Evolutionary conservation across 202 grass and related monocot species (phyloP), one percentile per base, ranked within the genome.

Genomic region (Alloteropsis angusta): DNA sequence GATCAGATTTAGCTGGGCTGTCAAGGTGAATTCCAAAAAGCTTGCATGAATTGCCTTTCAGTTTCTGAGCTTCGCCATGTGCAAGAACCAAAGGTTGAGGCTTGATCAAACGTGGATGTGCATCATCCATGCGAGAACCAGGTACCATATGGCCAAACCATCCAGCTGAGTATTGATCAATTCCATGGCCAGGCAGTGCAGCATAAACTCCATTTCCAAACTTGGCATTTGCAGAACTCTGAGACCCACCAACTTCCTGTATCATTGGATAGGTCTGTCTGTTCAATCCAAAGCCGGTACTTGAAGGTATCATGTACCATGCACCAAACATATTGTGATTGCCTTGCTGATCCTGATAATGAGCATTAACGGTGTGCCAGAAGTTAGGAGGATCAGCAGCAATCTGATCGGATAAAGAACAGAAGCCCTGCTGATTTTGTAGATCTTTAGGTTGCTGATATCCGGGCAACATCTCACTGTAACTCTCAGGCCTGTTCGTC

Each of bases 11-110:
- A 0, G 64, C 35, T 38, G 68, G 84, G 28, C 49, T 85, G 68
- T 93, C 79, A 11, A 93, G 84, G 65, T 89, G 76, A 75, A 93
- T 89, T 35, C 90, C 90, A 67, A 93, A 93, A 78, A 93, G 72
- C 26, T 93, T 93, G 61, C 81, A 93, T 46, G 81, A 81, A 65
- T 70, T 75, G 42, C 72, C 81, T 79, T 87, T 87, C 2, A 70
- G 46, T 84, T 87, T 93, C 71, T 61, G 49, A 17, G 26, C 63
- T 28, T 93, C 87, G 70, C 30, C 87, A 76, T 89, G 84, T 48
- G 58, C 74, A 78, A 84, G 32, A 5, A 82, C 39, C 77, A 84
- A 45, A 58, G 90, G 84, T 79, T 82, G 84, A 82, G 90, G 87
- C 74, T 82, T 89, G 60, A 89, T 71, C 62, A 89, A 18, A 1